Evolutionary conservation across 352 stramenopile species (phyloP).

Genomic region (Pythium scleroteichum): DNA sequence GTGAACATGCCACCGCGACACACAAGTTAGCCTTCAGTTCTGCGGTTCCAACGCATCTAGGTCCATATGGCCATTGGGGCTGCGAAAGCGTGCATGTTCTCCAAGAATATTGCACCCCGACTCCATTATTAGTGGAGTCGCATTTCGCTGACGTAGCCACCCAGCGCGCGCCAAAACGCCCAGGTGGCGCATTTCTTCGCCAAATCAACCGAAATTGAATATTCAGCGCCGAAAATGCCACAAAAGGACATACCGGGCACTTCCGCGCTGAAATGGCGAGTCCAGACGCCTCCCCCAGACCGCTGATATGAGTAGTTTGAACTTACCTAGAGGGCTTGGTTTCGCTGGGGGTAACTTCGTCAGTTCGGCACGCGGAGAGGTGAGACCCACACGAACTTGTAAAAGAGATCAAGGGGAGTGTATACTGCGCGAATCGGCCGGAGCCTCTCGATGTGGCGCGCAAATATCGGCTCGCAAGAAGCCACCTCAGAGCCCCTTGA

Average conservation of each 20-base stretch:
- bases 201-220: constrained; percentile 26
- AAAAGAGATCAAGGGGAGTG: constrained; percentile 33
- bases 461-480: constrained; percentile 30
- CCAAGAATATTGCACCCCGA: too few relatives aligned
- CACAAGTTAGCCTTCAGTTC: too few relatives aligned
- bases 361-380: constrained; percentile 16
- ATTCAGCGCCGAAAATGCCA: constrained; percentile 14
- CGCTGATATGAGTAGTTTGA: constrained; percentile 5
- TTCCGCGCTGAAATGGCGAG: constrained; percentile 9
- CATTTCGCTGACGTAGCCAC: constrained; percentile 22
- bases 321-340: constrained; percentile 23
- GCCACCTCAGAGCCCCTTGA: constrained; percentile 26
- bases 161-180: constrained; percentile 10
- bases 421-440: constrained; percentile 22
- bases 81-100: too few relatives aligned
- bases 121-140: constrained; percentile 13
- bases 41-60: too few relatives aligned
- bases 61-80: too few relatives aligned
- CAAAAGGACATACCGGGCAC: constrained; percentile 1
- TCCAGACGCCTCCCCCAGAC: constrained; percentile 15
- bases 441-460: constrained; percentile 6
- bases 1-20: too few relatives aligned
- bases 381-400: constrained; percentile 24
- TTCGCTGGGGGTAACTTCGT: constrained; percentile 18
- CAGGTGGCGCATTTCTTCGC: constrained; percentile 15